Percentiles rank a stretch among this genome's conserved stretches.
These are phyloP conservation scores for Lachancea fermentati DNA, from an alignment of 805 yeast species.

Conservation along the genomic window DNA sequence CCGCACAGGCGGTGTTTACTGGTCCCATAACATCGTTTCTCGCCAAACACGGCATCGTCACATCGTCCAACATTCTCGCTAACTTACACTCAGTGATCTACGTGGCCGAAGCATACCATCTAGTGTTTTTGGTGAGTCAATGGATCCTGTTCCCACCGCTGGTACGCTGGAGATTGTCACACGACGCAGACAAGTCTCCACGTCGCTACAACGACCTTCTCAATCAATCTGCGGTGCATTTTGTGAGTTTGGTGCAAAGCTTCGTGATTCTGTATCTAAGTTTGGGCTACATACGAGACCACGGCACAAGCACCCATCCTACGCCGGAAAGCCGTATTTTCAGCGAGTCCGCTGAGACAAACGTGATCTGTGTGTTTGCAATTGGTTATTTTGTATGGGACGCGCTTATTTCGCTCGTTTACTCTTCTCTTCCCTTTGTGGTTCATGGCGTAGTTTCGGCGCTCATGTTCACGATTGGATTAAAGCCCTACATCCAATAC, in stretches of 20 bases:
- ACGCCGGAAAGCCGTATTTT: conserved; percentile 25
- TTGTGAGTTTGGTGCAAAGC: conserved; percentile 82
- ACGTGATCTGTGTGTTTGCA: conserved; percentile 37
- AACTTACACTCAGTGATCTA: conserved; percentile 29
- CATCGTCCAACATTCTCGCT: conserved; percentile 19
- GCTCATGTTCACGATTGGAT: conserved; percentile 58
- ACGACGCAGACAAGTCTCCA: conserved; percentile 8
- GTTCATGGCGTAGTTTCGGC: conserved; percentile 70
- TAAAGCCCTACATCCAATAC: conserved; percentile 68
- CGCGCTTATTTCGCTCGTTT: conserved; percentile 50
- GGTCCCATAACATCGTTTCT: conserved; percentile 16
- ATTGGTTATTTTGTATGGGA: conserved; percentile 89
- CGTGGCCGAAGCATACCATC: conserved; percentile 29
- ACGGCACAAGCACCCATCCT: conserved; percentile 13
- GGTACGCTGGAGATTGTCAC: conserved; percentile 13
- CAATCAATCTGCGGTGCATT: conserved; percentile 43
- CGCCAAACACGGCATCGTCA: conserved; percentile 11
- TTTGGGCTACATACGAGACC: conserved; percentile 14
- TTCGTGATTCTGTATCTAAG: conserved; percentile 50
- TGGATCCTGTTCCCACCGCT: conserved; percentile 26
- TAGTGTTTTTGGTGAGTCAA: conserved; percentile 24
- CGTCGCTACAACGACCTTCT: conserved; percentile 13
- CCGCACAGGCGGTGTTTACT: conserved; percentile 1
- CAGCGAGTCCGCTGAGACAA: conserved; percentile 21
- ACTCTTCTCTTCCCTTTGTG: conserved; percentile 62